A percentile compares a stretch with the other conserved stretches of the same genome.
These are phyloP conservation scores for Clonostachys solani DNA, from an alignment of 2,329 filamentous ascomycete species.

Conservation along the genomic window DNA sequence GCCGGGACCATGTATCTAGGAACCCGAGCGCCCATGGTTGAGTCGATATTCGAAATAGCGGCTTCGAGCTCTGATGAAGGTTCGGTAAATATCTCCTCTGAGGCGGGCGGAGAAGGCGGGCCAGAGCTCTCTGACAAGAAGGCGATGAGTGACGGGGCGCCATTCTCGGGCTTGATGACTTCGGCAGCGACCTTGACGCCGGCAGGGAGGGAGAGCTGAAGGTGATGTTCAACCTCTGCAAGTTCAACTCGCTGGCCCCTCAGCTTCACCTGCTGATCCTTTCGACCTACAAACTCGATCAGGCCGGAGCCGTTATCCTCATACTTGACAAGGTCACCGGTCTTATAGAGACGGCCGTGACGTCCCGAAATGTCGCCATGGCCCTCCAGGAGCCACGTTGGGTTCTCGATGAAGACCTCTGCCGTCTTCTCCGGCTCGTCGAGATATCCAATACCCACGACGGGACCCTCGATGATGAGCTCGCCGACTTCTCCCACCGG, in stretches of 20 bases:
- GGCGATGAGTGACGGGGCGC: slow-evolving; percentile 38
- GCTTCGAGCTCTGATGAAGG: slow-evolving; percentile 23
- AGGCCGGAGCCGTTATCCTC: slow-evolving; percentile 46
- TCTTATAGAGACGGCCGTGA: slow-evolving; percentile 48
- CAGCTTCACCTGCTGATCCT: slow-evolving; percentile 66
- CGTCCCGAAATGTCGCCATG: slow-evolving; percentile 26
- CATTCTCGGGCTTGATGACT: slow-evolving; percentile 39
- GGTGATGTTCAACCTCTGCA: slow-evolving; percentile 46
- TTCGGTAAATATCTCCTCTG: slow-evolving; percentile 12
- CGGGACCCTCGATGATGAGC: slow-evolving; percentile 51
- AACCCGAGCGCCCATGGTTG: slow-evolving; percentile 23
- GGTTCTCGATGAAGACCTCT: slow-evolving; percentile 52
- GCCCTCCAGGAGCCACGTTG: slow-evolving; percentile 43
- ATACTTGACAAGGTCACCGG: slow-evolving; percentile 55
- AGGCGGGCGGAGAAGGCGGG: slow-evolving; percentile 2
- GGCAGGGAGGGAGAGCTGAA: slow-evolving; percentile 35
- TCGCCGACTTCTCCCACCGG: slow-evolving; percentile 46
- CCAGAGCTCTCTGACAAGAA: slow-evolving; percentile 28
- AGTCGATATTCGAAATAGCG: slow-evolving; percentile 22
- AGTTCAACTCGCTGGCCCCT: slow-evolving; percentile 62
- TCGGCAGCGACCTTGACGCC: slow-evolving; percentile 40
- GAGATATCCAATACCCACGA: slow-evolving; percentile 60
- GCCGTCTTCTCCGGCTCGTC: slow-evolving; percentile 53
- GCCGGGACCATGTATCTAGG: slow-evolving; percentile 44
- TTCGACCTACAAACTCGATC: slow-evolving; percentile 56